Conservation (phyloP, 2,329 filamentous ascomycete species). For the Sphaerostilbella broomeana region DNA sequence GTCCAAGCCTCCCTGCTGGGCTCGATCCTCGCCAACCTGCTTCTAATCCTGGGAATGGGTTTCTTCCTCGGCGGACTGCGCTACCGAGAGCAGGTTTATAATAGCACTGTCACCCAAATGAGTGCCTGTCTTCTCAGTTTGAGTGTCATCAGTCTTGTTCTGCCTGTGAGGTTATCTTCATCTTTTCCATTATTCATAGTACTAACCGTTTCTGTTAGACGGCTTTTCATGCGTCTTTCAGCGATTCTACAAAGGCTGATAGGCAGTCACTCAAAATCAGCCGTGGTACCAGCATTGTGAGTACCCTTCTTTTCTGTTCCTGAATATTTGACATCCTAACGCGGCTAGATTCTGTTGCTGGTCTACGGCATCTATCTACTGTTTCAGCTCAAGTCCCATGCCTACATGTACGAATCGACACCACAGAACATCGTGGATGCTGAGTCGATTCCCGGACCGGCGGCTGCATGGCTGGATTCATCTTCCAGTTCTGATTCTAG, state of each 20-base stretch:
- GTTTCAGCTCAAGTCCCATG: slow-evolving; percentile 87
- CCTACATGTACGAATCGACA: slow-evolving; percentile 87
- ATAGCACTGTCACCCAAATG: slow-evolving; percentile 93
- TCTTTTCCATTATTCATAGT: slow-evolving; percentile 33
- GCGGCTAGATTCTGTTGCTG: slow-evolving; percentile 59
- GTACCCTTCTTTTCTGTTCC: slow-evolving; percentile 23
- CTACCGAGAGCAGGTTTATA: slow-evolving; percentile 90
- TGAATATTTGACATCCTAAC: slow-evolving; percentile 1
- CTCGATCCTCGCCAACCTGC: slow-evolving; percentile 80
- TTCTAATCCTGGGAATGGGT: slow-evolving; percentile 86
- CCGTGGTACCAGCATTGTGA: slow-evolving; percentile 78
- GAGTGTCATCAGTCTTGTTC: slow-evolving; percentile 79
- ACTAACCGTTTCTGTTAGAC: slow-evolving; percentile 47
- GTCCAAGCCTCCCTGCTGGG: slow-evolving; percentile 87
- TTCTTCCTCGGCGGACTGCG: slow-evolving; percentile 82
- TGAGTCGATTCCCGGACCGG: slow-evolving; percentile 77
- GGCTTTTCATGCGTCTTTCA: slow-evolving; percentile 87
- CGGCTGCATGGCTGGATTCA: slow-evolving; percentile 73
- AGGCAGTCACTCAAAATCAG: slow-evolving; percentile 72
- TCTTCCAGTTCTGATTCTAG: slow-evolving; percentile 52
- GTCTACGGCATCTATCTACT: slow-evolving; percentile 79
- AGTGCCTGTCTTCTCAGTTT: slow-evolving; percentile 86
- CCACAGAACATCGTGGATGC: slow-evolving; percentile 91
- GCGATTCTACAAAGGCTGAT: slow-evolving; percentile 55
- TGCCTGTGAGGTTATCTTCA: slow-evolving; percentile 62